These are phyloP conservation scores for Sclerotinia sclerotiorum DNA, from an alignment of 2,329 filamentous ascomycete genomes.

Conservation along the genomic window DNA sequence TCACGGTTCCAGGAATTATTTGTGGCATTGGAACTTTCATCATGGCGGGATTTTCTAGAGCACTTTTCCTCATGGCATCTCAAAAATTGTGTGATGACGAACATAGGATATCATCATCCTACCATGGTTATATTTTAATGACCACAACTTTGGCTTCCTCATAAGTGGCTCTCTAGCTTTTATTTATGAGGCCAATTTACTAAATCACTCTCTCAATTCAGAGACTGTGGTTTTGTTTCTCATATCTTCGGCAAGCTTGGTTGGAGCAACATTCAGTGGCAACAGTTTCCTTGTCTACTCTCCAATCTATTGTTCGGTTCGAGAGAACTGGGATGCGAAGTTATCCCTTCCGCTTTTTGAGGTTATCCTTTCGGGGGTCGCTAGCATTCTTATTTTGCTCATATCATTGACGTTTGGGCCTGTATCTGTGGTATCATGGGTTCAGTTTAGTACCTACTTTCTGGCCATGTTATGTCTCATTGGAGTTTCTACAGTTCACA, in stretches of 20 bases:
- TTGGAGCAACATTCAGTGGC: slow-evolving; percentile 29
- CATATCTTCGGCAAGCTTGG: slow-evolving; percentile 17
- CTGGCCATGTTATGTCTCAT: slow-evolving; percentile 7
- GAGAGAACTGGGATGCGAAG: slow-evolving; percentile 23
- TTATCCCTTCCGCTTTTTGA: slow-evolving; percentile 22
- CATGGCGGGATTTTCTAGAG: slow-evolving; percentile 31
- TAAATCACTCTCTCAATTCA: neutral
- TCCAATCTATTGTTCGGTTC: slow-evolving; percentile 29
- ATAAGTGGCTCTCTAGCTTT: slow-evolving; percentile 27
- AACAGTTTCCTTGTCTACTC: slow-evolving; percentile 30
- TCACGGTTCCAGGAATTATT: slow-evolving; percentile 36
- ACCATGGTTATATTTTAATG: slow-evolving; percentile 33
- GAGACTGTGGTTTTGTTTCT: neutral
- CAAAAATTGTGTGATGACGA: neutral
- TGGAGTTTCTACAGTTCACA: neutral
- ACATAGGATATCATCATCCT: neutral
- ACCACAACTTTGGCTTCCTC: slow-evolving; percentile 30
- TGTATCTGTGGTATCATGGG: slow-evolving; percentile 28
- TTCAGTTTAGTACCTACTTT: slow-evolving; percentile 29
- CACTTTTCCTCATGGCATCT: slow-evolving; percentile 26
- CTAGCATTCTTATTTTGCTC: slow-evolving; percentile 27
- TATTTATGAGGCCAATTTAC: neutral
- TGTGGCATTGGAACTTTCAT: slow-evolving; percentile 29
- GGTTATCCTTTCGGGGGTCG: slow-evolving; percentile 25
- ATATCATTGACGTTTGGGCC: slow-evolving; percentile 28